Percentiles rank a stretch among this genome's conserved stretches.
These are phyloP conservation scores for Podospora appendiculata DNA, from an alignment of 495 filamentous ascomycete species.

Conservation along the genomic window DNA sequence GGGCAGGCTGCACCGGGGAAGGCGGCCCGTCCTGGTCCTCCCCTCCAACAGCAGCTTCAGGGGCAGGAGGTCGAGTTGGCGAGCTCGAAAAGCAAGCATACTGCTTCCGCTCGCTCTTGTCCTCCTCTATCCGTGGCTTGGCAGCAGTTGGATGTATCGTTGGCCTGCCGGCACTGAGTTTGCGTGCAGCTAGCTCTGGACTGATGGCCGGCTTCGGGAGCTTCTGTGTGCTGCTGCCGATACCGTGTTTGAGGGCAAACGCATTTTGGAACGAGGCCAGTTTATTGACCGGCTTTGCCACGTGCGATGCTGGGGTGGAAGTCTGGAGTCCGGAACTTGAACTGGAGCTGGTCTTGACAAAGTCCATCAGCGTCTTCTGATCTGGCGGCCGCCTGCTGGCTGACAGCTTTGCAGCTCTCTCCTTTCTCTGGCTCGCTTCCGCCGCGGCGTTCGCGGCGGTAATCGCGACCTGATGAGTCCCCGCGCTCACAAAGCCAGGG, in stretches of 20 bases:
- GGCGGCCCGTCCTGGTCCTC: conserved; percentile 17
- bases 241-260: background rate
- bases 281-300: background rate
- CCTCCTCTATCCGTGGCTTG: conserved; percentile 5
- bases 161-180: conserved; percentile 21
- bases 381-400: conserved; percentile 27
- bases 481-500: conserved; percentile 36
- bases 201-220: conserved; percentile 18
- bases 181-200: conserved; percentile 29
- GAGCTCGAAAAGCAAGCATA: conserved; percentile 44
- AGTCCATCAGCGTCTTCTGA: conserved; percentile 36
- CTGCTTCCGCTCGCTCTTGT: conserved; percentile 14
- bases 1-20: conserved; percentile 16
- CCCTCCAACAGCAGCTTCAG: conserved; percentile 1
- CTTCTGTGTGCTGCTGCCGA: background rate
- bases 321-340: background rate
- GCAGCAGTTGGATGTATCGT: conserved; percentile 5
- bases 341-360: conserved; percentile 11
- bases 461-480: conserved; percentile 31
- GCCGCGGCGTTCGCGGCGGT: conserved; percentile 18
- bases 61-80: conserved; percentile 19
- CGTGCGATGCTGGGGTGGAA: background rate
- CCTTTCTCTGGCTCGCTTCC: conserved; percentile 7
- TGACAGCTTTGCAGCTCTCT: conserved; percentile 11
- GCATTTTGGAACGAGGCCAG: background rate